Percentiles rank a stretch among this genome's conserved stretches.
Evolutionary conservation across 441 rosid genomes (phyloP).

Genomic region (Gossypium trilobum): DNA sequence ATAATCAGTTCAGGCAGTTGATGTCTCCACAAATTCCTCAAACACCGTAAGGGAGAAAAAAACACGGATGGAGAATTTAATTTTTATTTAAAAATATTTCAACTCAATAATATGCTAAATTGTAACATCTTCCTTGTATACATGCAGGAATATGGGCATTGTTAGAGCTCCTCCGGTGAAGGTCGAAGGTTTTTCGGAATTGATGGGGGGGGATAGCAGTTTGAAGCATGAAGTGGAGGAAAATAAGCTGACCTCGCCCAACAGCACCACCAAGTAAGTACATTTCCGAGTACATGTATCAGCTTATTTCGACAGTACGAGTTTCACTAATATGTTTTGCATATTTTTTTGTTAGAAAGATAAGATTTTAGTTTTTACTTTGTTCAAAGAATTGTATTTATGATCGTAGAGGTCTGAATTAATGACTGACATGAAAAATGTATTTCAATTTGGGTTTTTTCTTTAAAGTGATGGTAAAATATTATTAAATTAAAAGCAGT

Average conservation of each 20-base stretch:
- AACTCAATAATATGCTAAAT: neutral
- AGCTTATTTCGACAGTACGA: neutral
- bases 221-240: slow-evolving; percentile 71
- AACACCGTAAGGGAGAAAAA: slow-evolving; percentile 45
- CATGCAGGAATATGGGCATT: slow-evolving; percentile 51
- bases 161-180: slow-evolving; percentile 81
- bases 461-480: neutral
- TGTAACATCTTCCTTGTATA: slow-evolving; percentile 4
- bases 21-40: slow-evolving; percentile 60
- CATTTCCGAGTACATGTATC: neutral
- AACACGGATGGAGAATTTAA: neutral
- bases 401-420: neutral
- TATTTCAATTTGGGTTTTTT: neutral
- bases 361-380: slow-evolving; percentile 1
- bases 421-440: neutral
- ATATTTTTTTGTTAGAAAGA: neutral
- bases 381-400: neutral
- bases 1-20: slow-evolving; percentile 61
- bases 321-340: neutral
- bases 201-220: slow-evolving; percentile 68
- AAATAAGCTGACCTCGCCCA: slow-evolving; percentile 65
- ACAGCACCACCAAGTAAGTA: slow-evolving; percentile 64
- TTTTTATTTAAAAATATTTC: slow-evolving; percentile 1
- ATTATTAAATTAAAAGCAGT: neutral
- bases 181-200: slow-evolving; percentile 83